Evolutionary conservation across 139 green algal genomes (phyloP), one percentile per base, ranked within the genome.

Genomic region (Coelastrella sp.): DNA sequence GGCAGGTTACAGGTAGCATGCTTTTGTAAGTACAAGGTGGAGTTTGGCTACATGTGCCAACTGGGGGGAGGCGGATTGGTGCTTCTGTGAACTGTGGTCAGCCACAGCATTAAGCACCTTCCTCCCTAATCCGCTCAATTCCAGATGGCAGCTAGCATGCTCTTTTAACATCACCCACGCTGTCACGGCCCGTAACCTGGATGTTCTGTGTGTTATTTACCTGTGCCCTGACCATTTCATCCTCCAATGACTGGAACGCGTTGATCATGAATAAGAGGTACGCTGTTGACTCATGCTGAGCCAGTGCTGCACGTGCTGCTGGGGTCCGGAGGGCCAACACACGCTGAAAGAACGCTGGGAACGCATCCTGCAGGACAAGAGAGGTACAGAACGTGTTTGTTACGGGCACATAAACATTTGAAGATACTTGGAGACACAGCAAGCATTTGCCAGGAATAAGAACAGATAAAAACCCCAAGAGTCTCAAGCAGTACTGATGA

Each of bases 201-300:
- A 19, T 10, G 3, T 71, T 7, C 61, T 13, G 8, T 10, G 11
- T 71, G 61, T 19, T 19, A 71, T 13, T 76, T 17, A 92, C 93
- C 84, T 94, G 92, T 8, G 56, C 74, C 0, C 97, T 92, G 71
- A 99, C 96, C 85, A 95, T 93, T 91, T 98, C 96, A 71, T 98
- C 93, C 90, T 99, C 98, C 92, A 99, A 92, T 3, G 92, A 96
- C 94, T 97, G 95, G 90, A 99, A 99, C 32, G 95, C 91, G 79
- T 98, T 95, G 91, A 97, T 98, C 80, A 96, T 85, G 87, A 99
- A 99, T 13, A 98, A 87, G 73, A 99, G 86, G 94, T 97, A 98
- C 7, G 93, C 85, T 4, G 97, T 95, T n/a, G 91, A 90, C 94
- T 99, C 97, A 58, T 96, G 93, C 90, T 95, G 90, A 3, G 73